Percentiles rank a stretch among this genome's conserved stretches.
Conservation (phyloP, 768 basidiomycete genomes). For the Grammothele lineata region DNA sequence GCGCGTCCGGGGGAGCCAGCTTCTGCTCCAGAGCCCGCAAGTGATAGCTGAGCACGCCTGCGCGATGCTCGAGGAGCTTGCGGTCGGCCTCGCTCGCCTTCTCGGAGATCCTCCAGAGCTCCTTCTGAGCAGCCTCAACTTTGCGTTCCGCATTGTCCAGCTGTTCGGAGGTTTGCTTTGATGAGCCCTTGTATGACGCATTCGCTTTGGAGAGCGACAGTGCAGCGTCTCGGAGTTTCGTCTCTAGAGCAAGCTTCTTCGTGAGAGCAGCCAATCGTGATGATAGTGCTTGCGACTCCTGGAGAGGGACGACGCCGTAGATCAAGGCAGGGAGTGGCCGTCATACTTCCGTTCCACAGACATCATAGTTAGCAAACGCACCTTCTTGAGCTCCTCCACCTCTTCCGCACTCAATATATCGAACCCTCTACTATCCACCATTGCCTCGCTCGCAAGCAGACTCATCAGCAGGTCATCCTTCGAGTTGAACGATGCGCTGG, state of each 20-base stretch:
- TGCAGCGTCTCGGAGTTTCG: conserved; percentile 86
- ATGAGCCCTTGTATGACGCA: conserved; percentile 48
- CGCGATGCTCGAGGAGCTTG: conserved; percentile 74
- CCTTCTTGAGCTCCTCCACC: conserved; percentile 69
- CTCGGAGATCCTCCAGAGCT: conserved; percentile 64
- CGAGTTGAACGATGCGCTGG: conserved; percentile 46
- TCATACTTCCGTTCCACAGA: too few species aligned
- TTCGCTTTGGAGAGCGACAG: conserved; percentile 69
- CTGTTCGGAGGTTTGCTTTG: conserved; percentile 66
- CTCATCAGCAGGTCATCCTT: conserved; percentile 86
- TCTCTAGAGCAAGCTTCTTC: conserved; percentile 76
- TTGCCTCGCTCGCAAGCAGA: conserved; percentile 88
- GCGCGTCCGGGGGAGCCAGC: conserved; percentile 25
- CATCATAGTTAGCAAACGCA: conserved; percentile 23
- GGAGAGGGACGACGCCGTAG: conserved; percentile 7
- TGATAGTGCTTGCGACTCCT: conserved; percentile 75
- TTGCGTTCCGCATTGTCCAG: conserved; percentile 71
- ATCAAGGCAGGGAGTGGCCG: conserved; percentile 33
- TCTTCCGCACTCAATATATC: conserved; percentile 73
- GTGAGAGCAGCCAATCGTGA: conserved; percentile 61
- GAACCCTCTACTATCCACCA: conserved; percentile 84
- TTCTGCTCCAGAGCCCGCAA: conserved; percentile 64
- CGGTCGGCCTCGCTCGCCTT: conserved; percentile 58
- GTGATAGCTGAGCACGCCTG: conserved; percentile 72
- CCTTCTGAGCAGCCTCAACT: conserved; percentile 65